Evolutionary conservation across 345 rosid species (phyloP), one percentile per base, ranked within the genome.

Genomic region (Streptanthus diversifolius): DNA sequence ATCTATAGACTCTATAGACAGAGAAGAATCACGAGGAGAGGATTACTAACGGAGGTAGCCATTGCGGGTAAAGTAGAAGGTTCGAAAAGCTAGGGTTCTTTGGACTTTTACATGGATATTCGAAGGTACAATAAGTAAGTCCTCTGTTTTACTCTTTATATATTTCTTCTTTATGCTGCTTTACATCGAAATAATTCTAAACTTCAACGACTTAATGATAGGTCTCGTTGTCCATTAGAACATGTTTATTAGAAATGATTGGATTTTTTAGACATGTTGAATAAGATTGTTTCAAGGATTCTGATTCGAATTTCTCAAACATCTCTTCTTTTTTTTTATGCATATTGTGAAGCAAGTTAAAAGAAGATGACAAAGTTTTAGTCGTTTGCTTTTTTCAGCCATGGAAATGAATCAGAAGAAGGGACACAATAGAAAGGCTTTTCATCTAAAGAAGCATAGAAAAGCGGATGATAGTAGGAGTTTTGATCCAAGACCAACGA

Each of bases 321-420:
- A 59, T 59, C 18, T 24, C 29, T n/a, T n/a, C n/a, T n/a, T n/a
- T n/a, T 35, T 3, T 60, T 17, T 36, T 1, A 27, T 45, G 58
- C 47, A 3, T 25, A 60, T n/a, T 48, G 9, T 59, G 73, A 70
- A 70, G 17, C 33, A 5, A 4, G 32, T 19, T 54, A 5, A 4
- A 52, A 40, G 33, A 54, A 15, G 48, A 15, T 63, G 54, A 62
- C 11, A 17, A 37, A 37, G 44, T 47, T 74, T 66, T 59, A 0
- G 5, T 37, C n/a, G 24, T 39, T 8, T 3, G 7, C 12, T 27
- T 61, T 27, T 61, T 35, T 33, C 25, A 71, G 80, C 36, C 14
- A 77, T 71, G 80, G 80, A 77, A 47, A 54, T 4, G 39, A 77
- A 71, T 49, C 72, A 65, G 19, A 77, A 57, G 54, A 71, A 77